Conservation (phyloP, 441 rosid species). For the Pelargonium fulgidum region DNA sequence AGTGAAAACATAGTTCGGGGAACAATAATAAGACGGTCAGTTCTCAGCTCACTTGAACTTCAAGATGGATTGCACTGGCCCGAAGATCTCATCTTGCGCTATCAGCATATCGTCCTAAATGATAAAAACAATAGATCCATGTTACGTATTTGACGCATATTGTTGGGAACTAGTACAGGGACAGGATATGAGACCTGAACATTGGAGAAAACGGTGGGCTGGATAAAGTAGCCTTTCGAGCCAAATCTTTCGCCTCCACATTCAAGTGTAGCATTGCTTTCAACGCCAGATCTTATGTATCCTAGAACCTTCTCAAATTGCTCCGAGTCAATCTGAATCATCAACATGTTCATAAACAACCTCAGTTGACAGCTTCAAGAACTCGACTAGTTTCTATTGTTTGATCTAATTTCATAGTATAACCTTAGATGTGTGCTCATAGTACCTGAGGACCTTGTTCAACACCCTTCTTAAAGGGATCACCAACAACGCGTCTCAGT, state of each 20-base stretch:
- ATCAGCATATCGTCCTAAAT: slow-evolving; percentile 26
- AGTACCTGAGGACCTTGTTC: slow-evolving; percentile 91
- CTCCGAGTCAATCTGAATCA: slow-evolving; percentile 21
- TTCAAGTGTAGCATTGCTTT: slow-evolving; percentile 25
- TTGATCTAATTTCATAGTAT: too few relatives aligned
- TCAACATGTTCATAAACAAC: not conserved
- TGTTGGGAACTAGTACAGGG: not conserved
- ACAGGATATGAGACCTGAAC: slow-evolving; percentile 12
- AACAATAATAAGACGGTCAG: not conserved
- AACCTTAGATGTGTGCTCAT: not conserved
- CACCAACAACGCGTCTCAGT: slow-evolving; percentile 59
- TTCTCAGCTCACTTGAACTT: slow-evolving; percentile 24
- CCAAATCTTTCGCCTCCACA: slow-evolving; percentile 28
- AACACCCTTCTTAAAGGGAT: slow-evolving; percentile 71
- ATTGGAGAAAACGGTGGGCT: slow-evolving; percentile 28
- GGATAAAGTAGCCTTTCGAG: slow-evolving; percentile 21
- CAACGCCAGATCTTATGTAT: slow-evolving; percentile 25
- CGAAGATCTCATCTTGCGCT: slow-evolving; percentile 26
- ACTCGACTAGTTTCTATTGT: not conserved
- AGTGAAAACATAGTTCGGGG: not conserved
- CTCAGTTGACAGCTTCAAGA: not conserved
- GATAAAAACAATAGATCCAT: not conserved
- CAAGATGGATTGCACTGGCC: slow-evolving; percentile 26
- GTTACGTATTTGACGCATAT: not conserved
- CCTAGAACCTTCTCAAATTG: slow-evolving; percentile 25